Percentiles rank a stretch among this genome's conserved stretches.
These are phyloP conservation scores for Ramaria sp. DNA, from an alignment of 768 basidiomycete genomes.

Conservation along the genomic window DNA sequence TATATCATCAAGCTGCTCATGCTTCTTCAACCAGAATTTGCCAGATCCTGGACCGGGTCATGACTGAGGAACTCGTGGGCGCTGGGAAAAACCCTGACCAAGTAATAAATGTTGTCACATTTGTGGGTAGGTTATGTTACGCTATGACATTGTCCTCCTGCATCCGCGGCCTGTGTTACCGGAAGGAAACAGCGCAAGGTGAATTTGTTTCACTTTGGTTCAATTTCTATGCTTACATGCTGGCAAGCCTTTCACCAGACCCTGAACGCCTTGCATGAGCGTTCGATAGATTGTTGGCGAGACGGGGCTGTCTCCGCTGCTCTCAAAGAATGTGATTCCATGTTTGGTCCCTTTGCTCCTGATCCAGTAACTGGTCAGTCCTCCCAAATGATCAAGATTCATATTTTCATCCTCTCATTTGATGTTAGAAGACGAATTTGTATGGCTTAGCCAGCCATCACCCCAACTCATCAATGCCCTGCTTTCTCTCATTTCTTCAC, in stretches of 20 bases:
- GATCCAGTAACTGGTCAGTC: constrained; percentile 19
- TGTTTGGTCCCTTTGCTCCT: constrained; percentile 1
- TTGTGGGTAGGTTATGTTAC: constrained; percentile 38
- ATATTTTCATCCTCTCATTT: background rate
- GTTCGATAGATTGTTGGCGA: constrained; percentile 45
- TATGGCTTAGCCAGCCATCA: constrained; percentile 33
- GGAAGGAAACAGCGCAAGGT: constrained; percentile 25
- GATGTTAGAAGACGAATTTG: constrained; percentile 2
- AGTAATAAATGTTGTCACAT: constrained; percentile 24
- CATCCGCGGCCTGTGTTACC: constrained; percentile 19
- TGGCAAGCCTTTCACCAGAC: constrained; percentile 40
- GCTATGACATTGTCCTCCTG: constrained; percentile 33
- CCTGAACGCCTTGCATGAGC: constrained; percentile 30
- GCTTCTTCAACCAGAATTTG: constrained; percentile 32
- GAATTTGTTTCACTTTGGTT: constrained; percentile 11
- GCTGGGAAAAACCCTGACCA: constrained; percentile 19
- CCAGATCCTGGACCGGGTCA: constrained; percentile 28
- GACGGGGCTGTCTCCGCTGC: constrained; percentile 24
- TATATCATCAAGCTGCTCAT: constrained; percentile 43
- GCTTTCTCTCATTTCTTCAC: constrained; percentile 37
- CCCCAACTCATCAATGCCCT: constrained; percentile 43
- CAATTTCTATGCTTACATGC: constrained; percentile 6
- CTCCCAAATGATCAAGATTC: background rate
- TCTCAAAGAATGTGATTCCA: constrained; percentile 6
- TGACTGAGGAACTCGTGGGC: constrained; percentile 15